Evolutionary conservation across 192 early-diverging fungal genomes (phyloP), one percentile per base, ranked within the genome.

Genomic region (Entomortierella beljakovae): DNA sequence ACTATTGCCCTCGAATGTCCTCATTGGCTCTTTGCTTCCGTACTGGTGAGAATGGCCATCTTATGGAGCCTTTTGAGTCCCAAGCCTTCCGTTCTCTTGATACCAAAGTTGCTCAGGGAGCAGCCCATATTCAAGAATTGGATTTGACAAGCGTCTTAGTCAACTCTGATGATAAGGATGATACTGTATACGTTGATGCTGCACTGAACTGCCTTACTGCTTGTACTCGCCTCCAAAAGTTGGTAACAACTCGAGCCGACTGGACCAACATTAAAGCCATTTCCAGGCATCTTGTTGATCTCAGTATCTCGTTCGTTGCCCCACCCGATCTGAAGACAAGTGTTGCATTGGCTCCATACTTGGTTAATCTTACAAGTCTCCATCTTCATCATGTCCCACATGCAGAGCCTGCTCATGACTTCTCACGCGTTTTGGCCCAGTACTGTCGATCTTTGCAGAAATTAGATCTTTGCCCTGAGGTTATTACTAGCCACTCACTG

Each of bases 301-400:
- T 79, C 4, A 70, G 67, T 42, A 79, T 79, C 54, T 79, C 75
- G 22, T 79, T 79, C 49, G 57, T 79, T 37, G 67, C 75, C 0
- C 75, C 75, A 25, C 75, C 75, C 0, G 75, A 79, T 18, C 67
- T 79, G 38, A 79, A 79, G 61, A 70, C 75, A 20, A 79, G 75
- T 26, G 61, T 79, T 22, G 62, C 61, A 16, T 34, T 79, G 40
- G 75, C 59, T 11, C 67, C 75, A 23, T 58, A 60, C 18, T 34
- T 79, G 35, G 75, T 79, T 61, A 69, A 79, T 26, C 33, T 79
- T 54, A 79, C 75, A 28, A 64, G 29, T 38, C 50, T 79, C n/a
- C 75, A 79, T 54, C 56, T 79, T 29, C 75, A 79, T 29, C 75
- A 79, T 43, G 67, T 55, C 10, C 68, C 68, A n/a, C 68, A 79